Conservation (phyloP, 2,329 filamentous ascomycete genomes). For the Alternaria panax region DNA sequence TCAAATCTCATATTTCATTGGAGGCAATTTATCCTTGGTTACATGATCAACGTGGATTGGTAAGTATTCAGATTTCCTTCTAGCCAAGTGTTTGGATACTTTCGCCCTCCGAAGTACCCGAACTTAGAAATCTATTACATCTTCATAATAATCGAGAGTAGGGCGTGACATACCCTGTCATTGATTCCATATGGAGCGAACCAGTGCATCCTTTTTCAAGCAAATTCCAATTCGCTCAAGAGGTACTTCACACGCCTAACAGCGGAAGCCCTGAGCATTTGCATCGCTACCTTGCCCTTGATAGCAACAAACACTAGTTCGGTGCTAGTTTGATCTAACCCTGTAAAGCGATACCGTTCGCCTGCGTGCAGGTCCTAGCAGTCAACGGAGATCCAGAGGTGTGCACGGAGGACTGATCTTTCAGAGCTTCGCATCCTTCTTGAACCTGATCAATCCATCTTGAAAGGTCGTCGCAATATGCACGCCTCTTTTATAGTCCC, state of each 20-base stretch:
- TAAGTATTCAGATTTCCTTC: neutral
- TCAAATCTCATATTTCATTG: neutral
- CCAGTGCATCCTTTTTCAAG: neutral
- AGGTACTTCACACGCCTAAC: neutral
- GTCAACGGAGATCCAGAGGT: neutral
- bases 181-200: neutral
- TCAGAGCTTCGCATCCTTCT: neutral
- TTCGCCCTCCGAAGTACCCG: neutral
- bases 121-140: neutral
- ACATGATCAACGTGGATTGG: accelerated
- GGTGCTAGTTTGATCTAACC: neutral
- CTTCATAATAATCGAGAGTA: neutral
- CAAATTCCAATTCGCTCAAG: neutral
- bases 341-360: neutral
- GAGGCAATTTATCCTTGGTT: neutral
- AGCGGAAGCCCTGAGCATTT: neutral
- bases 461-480: constrained; percentile 47
- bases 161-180: neutral
- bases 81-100: neutral
- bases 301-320: neutral
- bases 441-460: constrained; percentile 42
- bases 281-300: neutral
- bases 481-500: constrained; percentile 38
- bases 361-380: neutral
- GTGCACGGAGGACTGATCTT: neutral